Evolutionary conservation across 2,329 filamentous ascomycete genomes (phyloP).

Genomic region (Elsinoe fawcettii): DNA sequence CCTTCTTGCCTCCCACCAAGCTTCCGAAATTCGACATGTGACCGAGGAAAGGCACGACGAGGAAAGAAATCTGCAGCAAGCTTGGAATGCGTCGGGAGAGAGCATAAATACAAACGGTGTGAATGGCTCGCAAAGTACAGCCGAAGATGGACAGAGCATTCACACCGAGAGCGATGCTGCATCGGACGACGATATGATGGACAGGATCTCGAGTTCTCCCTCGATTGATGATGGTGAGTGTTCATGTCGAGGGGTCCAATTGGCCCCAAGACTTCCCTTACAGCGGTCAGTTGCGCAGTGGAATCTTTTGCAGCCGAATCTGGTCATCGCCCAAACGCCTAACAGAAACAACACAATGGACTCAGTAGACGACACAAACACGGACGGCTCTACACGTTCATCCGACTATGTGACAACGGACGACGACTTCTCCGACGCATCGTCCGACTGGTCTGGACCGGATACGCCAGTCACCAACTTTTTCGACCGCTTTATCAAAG

Average conservation of each 20-base stretch:
- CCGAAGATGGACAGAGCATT: slow-evolving; percentile 43
- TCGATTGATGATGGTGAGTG: slow-evolving; percentile 99
- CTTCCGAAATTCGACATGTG: slow-evolving; percentile 72
- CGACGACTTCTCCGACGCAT: slow-evolving; percentile 4
- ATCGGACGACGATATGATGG: slow-evolving; percentile 89
- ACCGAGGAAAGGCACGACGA: slow-evolving; percentile 64
- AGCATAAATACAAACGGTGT: slow-evolving; percentile 16
- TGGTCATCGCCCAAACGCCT: background rate
- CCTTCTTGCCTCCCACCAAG: slow-evolving; percentile 70
- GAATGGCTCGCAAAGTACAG: slow-evolving; percentile 7
- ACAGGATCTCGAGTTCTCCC: slow-evolving; percentile 96
- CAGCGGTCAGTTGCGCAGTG: slow-evolving; percentile 11
- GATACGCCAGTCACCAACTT: slow-evolving; percentile 10
- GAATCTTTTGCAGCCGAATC: slow-evolving; percentile 4
- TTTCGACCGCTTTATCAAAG: slow-evolving; percentile 5
- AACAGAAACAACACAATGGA: background rate
- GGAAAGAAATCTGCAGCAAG: slow-evolving; percentile 58
- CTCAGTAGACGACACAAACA: background rate
- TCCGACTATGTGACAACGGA: background rate
- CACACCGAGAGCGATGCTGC: slow-evolving; percentile 57
- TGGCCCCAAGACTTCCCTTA: slow-evolving; percentile 26
- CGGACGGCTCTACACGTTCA: background rate
- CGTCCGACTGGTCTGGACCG: slow-evolving; percentile 5
- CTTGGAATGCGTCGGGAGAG: slow-evolving; percentile 37
- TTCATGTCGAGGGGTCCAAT: slow-evolving; percentile 27